Evolutionary conservation across 208 protist species (phyloP), one percentile per base, ranked within the genome.

Genomic region (Polymyxa betae): DNA sequence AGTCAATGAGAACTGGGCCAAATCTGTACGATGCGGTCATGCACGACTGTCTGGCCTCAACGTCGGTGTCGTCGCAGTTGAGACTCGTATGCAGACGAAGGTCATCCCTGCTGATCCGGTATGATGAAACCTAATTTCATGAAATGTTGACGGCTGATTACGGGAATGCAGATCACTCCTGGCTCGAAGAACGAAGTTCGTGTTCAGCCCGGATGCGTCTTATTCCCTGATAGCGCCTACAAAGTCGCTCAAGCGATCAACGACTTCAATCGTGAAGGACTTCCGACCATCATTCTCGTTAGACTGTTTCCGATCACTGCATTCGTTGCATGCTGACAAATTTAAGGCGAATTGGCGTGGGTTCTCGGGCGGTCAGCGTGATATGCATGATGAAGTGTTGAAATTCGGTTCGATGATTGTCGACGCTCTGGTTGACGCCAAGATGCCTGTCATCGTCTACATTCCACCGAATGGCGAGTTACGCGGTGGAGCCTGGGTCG

Each of bases 321-420:
- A n/a, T 66, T 29, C 54, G 54, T 32, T 29, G 16, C 54, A 66
- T 32, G 16, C 54, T 66, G n/a, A n/a, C n/a, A n/a, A n/a, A n/a
- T 29, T n/a, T n/a, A 16, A 66, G 72, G 98, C 98, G 29, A 99
- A 99, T 95, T 99, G 98, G 98, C 95, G 98, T 91, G 98, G 98
- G 49, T 99, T 99, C 95, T 98, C 96, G 12, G 98, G 98, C 82
- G 98, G 98, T 88, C 98, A 98, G 96, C 94, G 98, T 41, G 98
- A 99, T 94, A 99, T 99, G 98, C 99, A 96, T 93, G 96, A 99
- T 92, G 97, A 99, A 94, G 95, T 99, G n/a, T 96, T 99, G 24
- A 99, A 99, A 94, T 99, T 98, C 94, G 98, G 98, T 77, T 95
- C 98, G 44, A 95, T 96, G 91, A 99, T 99, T 94, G 98, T 99